A percentile compares a stretch with the other conserved stretches of the same genome.
Conservation (phyloP, 495 filamentous ascomycete genomes). For the Penicillium taxi region DNA sequence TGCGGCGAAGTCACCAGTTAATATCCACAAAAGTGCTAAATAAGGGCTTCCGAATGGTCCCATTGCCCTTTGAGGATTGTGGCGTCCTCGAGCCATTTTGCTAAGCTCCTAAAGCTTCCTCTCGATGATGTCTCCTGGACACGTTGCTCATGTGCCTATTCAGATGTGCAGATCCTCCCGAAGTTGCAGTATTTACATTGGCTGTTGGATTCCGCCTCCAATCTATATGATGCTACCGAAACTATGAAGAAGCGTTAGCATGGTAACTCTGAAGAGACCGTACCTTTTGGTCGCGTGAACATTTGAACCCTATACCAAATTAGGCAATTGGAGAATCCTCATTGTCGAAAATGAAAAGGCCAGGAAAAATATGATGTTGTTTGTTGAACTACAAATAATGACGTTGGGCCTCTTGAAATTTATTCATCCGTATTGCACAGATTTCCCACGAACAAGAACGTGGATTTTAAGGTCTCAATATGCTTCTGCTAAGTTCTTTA, state of each 20-base stretch:
- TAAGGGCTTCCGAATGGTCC: not conserved
- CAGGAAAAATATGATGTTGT: not conserved
- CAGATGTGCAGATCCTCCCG: too few species aligned
- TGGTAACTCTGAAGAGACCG: conserved; percentile 5
- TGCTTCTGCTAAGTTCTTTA: conserved; percentile 9
- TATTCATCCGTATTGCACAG: not conserved
- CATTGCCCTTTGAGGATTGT: not conserved
- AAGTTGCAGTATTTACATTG: too few species aligned
- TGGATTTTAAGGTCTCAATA: not conserved
- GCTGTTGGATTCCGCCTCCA: too few species aligned
- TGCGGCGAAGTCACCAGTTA: too few species aligned
- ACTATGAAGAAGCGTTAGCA: not conserved
- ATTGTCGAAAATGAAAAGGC: not conserved
- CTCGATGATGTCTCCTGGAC: not conserved
- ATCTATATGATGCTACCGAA: not conserved
- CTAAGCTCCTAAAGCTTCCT: not conserved
- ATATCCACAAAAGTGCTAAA: too few species aligned
- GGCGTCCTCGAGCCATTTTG: not conserved
- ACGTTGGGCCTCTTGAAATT: not conserved
- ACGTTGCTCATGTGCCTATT: too few species aligned
- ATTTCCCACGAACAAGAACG: not conserved
- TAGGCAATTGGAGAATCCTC: too few species aligned
- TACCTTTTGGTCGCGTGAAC: conserved; percentile 7
- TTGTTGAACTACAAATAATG: conserved; percentile 5
- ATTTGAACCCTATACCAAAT: too few species aligned